These are phyloP conservation scores for Wickerhamiella bombiphila DNA, from an alignment of 805 yeast genomes.

Conservation along the genomic window DNA sequence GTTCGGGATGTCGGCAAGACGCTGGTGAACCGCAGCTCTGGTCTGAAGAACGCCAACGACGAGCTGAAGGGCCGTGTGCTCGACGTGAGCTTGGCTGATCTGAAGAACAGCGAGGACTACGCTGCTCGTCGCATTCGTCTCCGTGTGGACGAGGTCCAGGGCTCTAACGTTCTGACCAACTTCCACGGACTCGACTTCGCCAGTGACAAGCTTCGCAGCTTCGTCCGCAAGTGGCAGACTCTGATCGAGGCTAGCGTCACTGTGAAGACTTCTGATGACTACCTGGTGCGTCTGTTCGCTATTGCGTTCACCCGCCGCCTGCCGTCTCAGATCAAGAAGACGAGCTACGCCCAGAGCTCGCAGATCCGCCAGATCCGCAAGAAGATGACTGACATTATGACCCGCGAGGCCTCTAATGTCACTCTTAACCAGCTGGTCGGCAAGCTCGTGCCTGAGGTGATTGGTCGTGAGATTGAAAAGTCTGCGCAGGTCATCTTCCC, in stretches of 20 bases:
- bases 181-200: conserved; percentile 99
- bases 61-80: conserved; percentile 96
- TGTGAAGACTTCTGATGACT: conserved; percentile 95
- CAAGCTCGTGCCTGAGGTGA: conserved; percentile 96
- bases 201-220: conserved; percentile 90
- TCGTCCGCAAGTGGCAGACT: conserved; percentile 98
- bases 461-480: conserved; percentile 97
- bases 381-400: conserved; percentile 90
- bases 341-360: conserved; percentile 94
- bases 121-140: conserved; percentile 93
- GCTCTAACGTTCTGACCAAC: conserved; percentile 96
- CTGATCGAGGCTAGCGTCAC: conserved; percentile 96
- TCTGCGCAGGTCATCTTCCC: conserved; percentile 91
- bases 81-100: conserved; percentile 91
- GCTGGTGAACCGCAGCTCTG: conserved; percentile 94
- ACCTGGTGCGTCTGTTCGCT: conserved; percentile 90
- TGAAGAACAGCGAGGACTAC: conserved; percentile 98
- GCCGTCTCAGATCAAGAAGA: conserved; percentile 93
- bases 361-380: conserved; percentile 96
- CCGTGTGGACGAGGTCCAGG: conserved; percentile 98
- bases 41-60: conserved; percentile 93
- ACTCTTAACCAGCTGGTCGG: conserved; percentile 93
- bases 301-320: conserved; percentile 98
- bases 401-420: conserved; percentile 87
- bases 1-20: conserved; percentile 98